phyloP scores from a whole-genome alignment of 176 grass and related monocot species.

The Eleusine coracana region DNA sequence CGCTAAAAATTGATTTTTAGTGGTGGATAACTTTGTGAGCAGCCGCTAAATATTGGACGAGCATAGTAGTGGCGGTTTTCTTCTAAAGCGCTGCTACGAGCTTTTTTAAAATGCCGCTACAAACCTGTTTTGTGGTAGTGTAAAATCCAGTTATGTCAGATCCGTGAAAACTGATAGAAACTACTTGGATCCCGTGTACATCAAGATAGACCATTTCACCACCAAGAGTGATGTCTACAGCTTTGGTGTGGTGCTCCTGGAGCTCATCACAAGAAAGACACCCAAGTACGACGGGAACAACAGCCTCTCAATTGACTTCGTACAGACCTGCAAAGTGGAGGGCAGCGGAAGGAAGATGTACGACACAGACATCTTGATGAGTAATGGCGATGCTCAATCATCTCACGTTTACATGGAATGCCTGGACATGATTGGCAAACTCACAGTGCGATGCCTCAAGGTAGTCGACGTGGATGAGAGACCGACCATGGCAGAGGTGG shows the following conservation, averaged over 20 bases:
- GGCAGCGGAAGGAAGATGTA: not conserved
- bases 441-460: not conserved
- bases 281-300: not conserved
- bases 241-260: constrained; percentile 1
- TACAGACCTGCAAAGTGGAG: not conserved
- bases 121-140: no score
- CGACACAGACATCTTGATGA: not conserved
- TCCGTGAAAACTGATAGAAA: not conserved
- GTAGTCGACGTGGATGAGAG: not conserved
- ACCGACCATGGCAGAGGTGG: not conserved
- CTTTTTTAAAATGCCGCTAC: no score
- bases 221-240: not conserved
- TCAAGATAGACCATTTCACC: not conserved
- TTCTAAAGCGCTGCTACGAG: no score
- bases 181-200: not conserved
- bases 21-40: no score
- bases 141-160: no score
- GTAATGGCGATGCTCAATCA: no score
- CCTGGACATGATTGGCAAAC: not conserved
- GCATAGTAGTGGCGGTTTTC: no score
- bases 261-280: not conserved
- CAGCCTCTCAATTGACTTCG: not conserved
- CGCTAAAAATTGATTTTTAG: no score
- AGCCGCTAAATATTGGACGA: no score
- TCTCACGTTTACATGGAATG: not conserved